These are phyloP conservation scores for Cytospora piceae DNA, from an alignment of 2,329 filamentous ascomycete species.

Conservation along the genomic window DNA sequence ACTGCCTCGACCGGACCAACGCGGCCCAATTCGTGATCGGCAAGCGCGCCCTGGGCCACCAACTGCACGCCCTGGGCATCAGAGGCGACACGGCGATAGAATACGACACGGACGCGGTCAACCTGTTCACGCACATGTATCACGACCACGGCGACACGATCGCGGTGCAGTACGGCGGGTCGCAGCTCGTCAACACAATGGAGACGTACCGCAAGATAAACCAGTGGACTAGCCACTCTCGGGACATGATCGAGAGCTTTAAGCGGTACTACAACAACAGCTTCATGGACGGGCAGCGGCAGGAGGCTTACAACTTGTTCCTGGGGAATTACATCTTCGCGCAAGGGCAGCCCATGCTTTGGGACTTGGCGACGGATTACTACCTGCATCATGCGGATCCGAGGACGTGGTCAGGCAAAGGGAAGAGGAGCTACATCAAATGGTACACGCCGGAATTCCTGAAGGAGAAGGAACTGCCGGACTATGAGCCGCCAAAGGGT, in stretches of 20 bases:
- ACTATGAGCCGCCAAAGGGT: conserved; percentile 44
- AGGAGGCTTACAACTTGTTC: conserved; percentile 97
- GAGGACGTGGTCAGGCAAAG: conserved; percentile 67
- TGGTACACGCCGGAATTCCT: conserved; percentile 84
- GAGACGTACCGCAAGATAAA: conserved; percentile 99
- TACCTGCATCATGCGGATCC: conserved; percentile 93
- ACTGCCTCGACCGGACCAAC: conserved; percentile 95
- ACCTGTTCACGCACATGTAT: conserved; percentile 97
- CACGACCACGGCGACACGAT: conserved; percentile 98
- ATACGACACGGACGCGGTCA: conserved; percentile 94
- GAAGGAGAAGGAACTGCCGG: conserved; percentile 63
- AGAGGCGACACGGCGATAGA: conserved; percentile 76
- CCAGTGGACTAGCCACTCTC: conserved; percentile 95
- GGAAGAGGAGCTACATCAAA: conserved; percentile 74
- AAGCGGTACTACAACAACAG: conserved; percentile 98
- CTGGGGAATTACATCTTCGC: conserved; percentile 92
- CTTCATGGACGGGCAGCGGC: conserved; percentile 94
- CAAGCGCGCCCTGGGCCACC: conserved; percentile 88
- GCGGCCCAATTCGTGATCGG: conserved; percentile 98
- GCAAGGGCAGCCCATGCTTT: conserved; percentile 90
- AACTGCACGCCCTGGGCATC: conserved; percentile 89
- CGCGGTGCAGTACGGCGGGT: conserved; percentile 95
- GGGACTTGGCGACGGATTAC: conserved; percentile 94
- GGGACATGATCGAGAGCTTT: conserved; percentile 99
- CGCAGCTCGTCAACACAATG: conserved; percentile 98